Conservation (phyloP, 768 basidiomycete species). For the Coprinopsis sp. region DNA sequence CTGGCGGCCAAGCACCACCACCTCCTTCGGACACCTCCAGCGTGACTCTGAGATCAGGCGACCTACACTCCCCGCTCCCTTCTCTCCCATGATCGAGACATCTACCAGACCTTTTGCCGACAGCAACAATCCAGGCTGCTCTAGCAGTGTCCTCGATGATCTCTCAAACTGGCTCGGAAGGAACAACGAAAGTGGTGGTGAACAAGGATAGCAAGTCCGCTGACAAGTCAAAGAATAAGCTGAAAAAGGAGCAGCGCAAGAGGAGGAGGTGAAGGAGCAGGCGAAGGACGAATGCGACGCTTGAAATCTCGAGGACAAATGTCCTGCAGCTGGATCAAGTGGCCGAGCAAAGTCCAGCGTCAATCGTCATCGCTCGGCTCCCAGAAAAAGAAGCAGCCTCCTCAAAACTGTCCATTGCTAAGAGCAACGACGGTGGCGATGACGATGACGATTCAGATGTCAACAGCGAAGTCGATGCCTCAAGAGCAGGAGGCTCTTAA, state of each 20-base stretch:
- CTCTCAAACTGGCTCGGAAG: constrained; percentile 51
- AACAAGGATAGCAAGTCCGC: constrained; percentile 57
- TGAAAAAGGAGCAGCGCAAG: constrained; percentile 63
- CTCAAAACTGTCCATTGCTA: constrained; percentile 44
- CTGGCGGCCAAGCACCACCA: constrained; percentile 19
- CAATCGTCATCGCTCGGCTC: constrained; percentile 18
- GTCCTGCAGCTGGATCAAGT: constrained; percentile 33
- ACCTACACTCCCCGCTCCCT: constrained; percentile 38
- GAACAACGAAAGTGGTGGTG: constrained; percentile 67
- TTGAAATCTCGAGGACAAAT: constrained; percentile 69
- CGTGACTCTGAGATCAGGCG: constrained; percentile 60
- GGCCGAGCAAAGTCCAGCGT: constrained; percentile 41
- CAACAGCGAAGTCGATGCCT: constrained; percentile 65
- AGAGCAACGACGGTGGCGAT: constrained; percentile 42
- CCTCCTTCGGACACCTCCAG: constrained; percentile 58
- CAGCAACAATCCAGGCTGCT: constrained; percentile 86
- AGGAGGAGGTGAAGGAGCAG: constrained; percentile 51
- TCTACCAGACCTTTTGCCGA: constrained; percentile 11
- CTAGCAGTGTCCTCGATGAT: constrained; percentile 25
- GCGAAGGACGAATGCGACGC: constrained; percentile 67
- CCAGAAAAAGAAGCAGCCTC: constrained; percentile 20
- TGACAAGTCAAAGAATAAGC: constrained; percentile 68
- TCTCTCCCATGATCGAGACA: constrained; percentile 10
- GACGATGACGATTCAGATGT: constrained; percentile 49
- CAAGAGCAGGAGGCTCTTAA: constrained; percentile 46